Conservation (phyloP, 176 grass and related monocot species). For the Stipa capillata region DNA sequence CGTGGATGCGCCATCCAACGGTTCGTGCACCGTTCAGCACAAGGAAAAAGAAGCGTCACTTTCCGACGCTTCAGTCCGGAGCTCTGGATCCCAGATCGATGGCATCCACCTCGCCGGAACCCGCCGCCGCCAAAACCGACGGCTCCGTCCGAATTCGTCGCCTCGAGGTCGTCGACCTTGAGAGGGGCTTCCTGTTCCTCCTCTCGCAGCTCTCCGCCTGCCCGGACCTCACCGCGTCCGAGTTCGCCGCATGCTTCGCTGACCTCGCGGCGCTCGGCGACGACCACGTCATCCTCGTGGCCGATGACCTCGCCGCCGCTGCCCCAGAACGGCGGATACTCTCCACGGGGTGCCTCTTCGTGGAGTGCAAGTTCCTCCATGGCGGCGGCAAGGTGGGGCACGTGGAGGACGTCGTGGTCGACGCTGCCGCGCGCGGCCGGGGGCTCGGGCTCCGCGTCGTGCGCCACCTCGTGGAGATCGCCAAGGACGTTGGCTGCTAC, state of each 20-base stretch:
- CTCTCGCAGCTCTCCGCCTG: conserved; percentile 68
- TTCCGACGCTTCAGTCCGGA: not conserved
- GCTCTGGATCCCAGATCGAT: conserved; percentile 20
- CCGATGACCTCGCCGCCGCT: conserved; percentile 40
- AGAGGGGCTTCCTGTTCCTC: conserved; percentile 54
- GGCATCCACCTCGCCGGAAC: conserved; percentile 36
- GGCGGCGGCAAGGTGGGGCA: conserved; percentile 69
- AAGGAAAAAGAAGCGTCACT: not conserved
- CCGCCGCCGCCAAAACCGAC: not conserved
- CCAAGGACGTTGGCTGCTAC: conserved; percentile 64
- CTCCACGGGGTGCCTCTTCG: conserved; percentile 72
- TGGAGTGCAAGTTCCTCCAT: conserved; percentile 81
- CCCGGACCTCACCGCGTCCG: conserved; percentile 50
- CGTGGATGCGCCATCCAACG: conserved; percentile 5
- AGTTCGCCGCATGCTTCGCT: conserved; percentile 59
- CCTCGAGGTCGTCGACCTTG: conserved; percentile 50
- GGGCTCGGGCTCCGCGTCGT: conserved; percentile 52
- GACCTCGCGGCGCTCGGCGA: conserved; percentile 67
- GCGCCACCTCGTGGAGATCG: conserved; percentile 51
- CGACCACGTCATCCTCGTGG: conserved; percentile 74
- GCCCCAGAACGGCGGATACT: conserved; percentile 32
- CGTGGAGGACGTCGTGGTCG: conserved; percentile 85
- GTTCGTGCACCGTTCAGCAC: not conserved
- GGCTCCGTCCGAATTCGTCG: conserved; percentile 39
- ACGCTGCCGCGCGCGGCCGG: conserved; percentile 42